phyloP scores from a whole-genome alignment of 306 rosid genomes.

The Betula pendula region DNA sequence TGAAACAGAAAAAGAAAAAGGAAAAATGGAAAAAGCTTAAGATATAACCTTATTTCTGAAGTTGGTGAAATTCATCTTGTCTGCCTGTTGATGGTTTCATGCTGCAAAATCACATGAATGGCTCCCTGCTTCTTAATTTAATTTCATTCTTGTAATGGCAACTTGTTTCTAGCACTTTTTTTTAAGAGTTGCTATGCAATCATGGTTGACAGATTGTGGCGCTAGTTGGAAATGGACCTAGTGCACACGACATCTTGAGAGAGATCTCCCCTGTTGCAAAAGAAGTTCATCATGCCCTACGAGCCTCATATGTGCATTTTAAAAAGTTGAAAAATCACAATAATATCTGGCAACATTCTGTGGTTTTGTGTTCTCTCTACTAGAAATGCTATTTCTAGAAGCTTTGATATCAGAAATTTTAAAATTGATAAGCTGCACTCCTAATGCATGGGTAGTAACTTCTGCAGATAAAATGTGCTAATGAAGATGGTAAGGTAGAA shows the following conservation, averaged over 20 bases:
- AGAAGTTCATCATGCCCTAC: not conserved
- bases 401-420: not conserved
- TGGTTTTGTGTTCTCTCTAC: not conserved
- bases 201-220: not conserved
- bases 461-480: no score
- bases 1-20: no score
- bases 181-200: not conserved
- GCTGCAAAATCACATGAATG: not conserved
- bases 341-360: not conserved
- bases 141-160: not conserved
- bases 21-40: no score
- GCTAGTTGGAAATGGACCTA: slow-evolving; percentile 6
- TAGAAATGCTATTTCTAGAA: not conserved
- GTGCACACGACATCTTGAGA: not conserved
- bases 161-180: not conserved
- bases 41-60: no score
- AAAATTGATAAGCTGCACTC: not conserved
- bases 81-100: not conserved
- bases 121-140: not conserved
- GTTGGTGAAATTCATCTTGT: no score
- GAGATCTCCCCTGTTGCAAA: slow-evolving; percentile 6
- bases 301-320: not conserved
- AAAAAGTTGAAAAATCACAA: not conserved
- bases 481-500: slow-evolving; percentile 14
- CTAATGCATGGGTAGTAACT: not conserved